These are phyloP conservation scores for Penicillium egyptiacum DNA, from an alignment of 495 filamentous ascomycete species.

Conservation along the genomic window DNA sequence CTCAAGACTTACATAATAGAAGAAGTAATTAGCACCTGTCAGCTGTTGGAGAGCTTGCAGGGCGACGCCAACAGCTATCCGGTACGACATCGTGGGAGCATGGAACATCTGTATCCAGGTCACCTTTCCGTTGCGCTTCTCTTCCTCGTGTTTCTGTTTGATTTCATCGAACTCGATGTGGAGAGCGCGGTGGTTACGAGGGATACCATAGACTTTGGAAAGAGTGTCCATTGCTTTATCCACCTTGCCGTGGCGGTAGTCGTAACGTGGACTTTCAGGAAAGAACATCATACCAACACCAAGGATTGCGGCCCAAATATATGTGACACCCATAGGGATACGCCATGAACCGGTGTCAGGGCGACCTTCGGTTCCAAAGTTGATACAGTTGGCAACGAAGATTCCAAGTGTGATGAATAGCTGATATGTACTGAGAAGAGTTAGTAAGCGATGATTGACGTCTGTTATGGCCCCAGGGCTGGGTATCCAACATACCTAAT, in stretches of 20 bases:
- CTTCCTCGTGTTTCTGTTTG: slow-evolving; percentile 55
- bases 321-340: slow-evolving; percentile 76
- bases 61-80: slow-evolving; percentile 62
- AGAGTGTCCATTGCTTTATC: slow-evolving; percentile 66
- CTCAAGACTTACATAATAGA: slow-evolving; percentile 59
- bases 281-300: slow-evolving; percentile 65
- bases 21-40: slow-evolving; percentile 59
- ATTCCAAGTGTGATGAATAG: slow-evolving; percentile 86
- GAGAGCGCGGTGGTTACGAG: slow-evolving; percentile 59
- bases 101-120: slow-evolving; percentile 54
- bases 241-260: slow-evolving; percentile 60
- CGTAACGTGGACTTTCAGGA: slow-evolving; percentile 70
- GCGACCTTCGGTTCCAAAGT: slow-evolving; percentile 64
- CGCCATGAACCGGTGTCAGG: slow-evolving; percentile 60
- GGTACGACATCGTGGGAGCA: slow-evolving; percentile 65
- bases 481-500: slow-evolving; percentile 44
- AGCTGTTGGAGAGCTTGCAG: slow-evolving; percentile 56
- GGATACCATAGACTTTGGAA: slow-evolving; percentile 66
- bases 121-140: slow-evolving; percentile 46
- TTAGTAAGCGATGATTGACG: neutral
- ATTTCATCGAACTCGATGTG: slow-evolving; percentile 65
- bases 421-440: slow-evolving; percentile 58
- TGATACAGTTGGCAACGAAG: slow-evolving; percentile 74
- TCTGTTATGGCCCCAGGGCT: neutral
- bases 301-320: slow-evolving; percentile 70